Evolutionary conservation across 179 eudicot species (phyloP).

Genomic region (Camellia oleifera): DNA sequence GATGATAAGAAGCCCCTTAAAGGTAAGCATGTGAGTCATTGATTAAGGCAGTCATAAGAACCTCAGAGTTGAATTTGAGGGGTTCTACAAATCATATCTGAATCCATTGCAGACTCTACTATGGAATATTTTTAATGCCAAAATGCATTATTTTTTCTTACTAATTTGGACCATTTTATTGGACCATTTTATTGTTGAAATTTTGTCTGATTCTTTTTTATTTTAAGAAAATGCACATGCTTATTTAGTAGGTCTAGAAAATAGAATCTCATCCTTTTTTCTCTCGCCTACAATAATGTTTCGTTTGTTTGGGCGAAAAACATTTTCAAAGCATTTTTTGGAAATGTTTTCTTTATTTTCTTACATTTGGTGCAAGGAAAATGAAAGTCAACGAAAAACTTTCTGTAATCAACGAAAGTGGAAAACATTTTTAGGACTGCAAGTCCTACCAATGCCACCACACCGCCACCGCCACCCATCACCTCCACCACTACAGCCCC

Average conservation of each 20-base stretch:
- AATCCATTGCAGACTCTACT: not conserved
- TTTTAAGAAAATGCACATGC: not conserved
- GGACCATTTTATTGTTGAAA: not conserved
- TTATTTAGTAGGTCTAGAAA: not conserved
- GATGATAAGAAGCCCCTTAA: constrained; percentile 46
- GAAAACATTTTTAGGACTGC: too few species aligned
- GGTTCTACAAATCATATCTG: not conserved
- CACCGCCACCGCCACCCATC: too few species aligned
- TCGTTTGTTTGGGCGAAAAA: too few species aligned
- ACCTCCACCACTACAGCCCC: too few species aligned
- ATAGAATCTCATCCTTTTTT: not conserved
- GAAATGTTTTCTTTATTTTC: too few species aligned
- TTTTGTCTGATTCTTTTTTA: not conserved
- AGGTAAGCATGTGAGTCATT: constrained; percentile 29
- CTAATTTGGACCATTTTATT: not conserved
- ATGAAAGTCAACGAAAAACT: too few species aligned
- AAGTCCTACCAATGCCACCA: too few species aligned
- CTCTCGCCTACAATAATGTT: not conserved
- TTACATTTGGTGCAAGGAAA: too few species aligned
- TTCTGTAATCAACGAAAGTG: too few species aligned
- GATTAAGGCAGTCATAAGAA: not conserved
- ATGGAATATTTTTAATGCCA: not conserved
- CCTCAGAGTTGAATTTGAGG: not conserved
- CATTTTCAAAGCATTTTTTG: too few species aligned
- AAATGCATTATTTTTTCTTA: too few species aligned